These are phyloP conservation scores for Russula abietina DNA, from an alignment of 768 basidiomycete genomes.

Conservation along the genomic window DNA sequence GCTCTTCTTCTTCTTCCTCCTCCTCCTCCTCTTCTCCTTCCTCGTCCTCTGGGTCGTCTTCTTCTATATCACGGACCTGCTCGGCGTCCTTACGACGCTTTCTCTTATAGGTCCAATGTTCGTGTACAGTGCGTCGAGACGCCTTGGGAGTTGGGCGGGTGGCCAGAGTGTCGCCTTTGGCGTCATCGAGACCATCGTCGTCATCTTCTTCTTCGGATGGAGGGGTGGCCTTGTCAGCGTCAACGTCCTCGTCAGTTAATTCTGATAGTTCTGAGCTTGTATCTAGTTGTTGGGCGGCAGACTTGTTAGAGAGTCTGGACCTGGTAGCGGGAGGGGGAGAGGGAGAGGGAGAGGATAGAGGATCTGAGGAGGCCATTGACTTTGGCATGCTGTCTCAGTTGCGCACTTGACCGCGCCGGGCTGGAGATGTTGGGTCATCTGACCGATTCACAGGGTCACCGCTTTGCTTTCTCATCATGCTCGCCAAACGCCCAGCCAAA, in stretches of 20 bases:
- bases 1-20: conserved; percentile 45
- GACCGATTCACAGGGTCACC: conserved; percentile 7
- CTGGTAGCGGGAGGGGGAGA: conserved; percentile 45
- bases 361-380: conserved; percentile 58
- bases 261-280: conserved; percentile 75
- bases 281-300: conserved; percentile 40
- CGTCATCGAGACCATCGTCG: conserved; percentile 23
- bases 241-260: conserved; percentile 76
- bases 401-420: not conserved
- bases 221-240: conserved; percentile 33
- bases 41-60: conserved; percentile 36
- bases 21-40: conserved; percentile 41
- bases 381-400: conserved; percentile 34
- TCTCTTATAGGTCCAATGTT: conserved; percentile 59
- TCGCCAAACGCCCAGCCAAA: no score
- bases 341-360: conserved; percentile 63
- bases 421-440: not conserved
- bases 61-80: conserved; percentile 31
- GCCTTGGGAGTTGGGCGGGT: conserved; percentile 34
- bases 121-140: conserved; percentile 65
- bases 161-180: conserved; percentile 25
- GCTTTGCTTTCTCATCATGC: not conserved
- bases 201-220: conserved; percentile 19
- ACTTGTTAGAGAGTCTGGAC: conserved; percentile 27
- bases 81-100: conserved; percentile 29